Percentiles rank a stretch among this genome's conserved stretches.
Conservation (phyloP, 2,329 filamentous ascomycete genomes). For the Ceratocystis lukuohia region DNA sequence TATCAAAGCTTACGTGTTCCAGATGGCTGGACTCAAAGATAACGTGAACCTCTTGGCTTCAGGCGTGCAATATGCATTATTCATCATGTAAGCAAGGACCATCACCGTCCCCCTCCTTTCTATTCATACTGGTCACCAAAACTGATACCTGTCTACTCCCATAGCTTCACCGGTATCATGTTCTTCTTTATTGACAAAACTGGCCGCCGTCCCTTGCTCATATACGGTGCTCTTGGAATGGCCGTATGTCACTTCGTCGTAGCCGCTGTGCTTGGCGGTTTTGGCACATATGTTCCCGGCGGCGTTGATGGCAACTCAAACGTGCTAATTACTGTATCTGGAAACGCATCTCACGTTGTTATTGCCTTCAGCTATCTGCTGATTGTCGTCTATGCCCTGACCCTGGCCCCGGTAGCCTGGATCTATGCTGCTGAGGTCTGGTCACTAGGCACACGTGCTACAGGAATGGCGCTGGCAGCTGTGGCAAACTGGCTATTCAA, state of each 20-base stretch:
- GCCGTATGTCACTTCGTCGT: constrained; percentile 44
- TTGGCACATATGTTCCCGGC: constrained; percentile 32
- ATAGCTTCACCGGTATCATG: constrained; percentile 24
- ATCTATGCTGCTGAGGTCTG: constrained; percentile 53
- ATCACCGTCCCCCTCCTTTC: neutral
- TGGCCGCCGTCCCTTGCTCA: constrained; percentile 51
- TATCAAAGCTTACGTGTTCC: constrained; percentile 27
- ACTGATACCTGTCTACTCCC: constrained; percentile 34
- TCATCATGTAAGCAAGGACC: constrained; percentile 18
- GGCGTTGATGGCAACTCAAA: constrained; percentile 34
- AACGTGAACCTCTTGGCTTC: constrained; percentile 42
- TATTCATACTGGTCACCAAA: constrained; percentile 20
- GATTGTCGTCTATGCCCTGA: constrained; percentile 50
- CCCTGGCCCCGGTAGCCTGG: constrained; percentile 50
- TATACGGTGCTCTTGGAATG: constrained; percentile 54
- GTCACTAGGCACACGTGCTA: constrained; percentile 46
- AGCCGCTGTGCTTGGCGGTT: constrained; percentile 37
- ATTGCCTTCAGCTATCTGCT: constrained; percentile 54
- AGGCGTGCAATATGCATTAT: constrained; percentile 40
- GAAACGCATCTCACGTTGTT: constrained; percentile 43
- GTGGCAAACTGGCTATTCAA: constrained; percentile 35
- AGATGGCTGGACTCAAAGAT: constrained; percentile 29
- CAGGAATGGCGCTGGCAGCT: constrained; percentile 44
- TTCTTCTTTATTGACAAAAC: constrained; percentile 41
- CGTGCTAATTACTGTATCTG: constrained; percentile 36